These are phyloP conservation scores for Phytophthora niederhauseri DNA, from an alignment of 352 stramenopile species.

Conservation along the genomic window DNA sequence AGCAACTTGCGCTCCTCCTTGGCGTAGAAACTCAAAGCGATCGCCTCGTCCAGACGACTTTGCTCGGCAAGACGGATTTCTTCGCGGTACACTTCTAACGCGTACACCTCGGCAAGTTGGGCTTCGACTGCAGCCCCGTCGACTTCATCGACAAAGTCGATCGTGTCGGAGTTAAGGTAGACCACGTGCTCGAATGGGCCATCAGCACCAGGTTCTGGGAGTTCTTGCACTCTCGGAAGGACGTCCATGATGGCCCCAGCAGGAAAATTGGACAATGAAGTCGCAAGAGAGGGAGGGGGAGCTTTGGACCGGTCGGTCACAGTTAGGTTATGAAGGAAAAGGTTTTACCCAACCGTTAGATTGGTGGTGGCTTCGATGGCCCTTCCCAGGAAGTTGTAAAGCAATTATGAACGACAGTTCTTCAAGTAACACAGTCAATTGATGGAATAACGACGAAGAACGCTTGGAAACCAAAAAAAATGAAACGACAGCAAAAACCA, in stretches of 20 bases:
- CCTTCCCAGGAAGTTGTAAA: neutral
- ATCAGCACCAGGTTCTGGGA: constrained; percentile 20
- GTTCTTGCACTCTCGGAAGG: constrained; percentile 18
- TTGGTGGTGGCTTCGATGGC: neutral
- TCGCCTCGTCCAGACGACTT: constrained; percentile 39
- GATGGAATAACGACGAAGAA: neutral
- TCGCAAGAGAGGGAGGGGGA: no score
- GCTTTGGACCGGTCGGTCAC: no score
- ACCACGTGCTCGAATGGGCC: constrained; percentile 24
- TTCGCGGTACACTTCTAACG: constrained; percentile 48
- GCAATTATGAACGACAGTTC: no score
- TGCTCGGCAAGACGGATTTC: constrained; percentile 46
- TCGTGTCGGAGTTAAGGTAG: constrained; percentile 16
- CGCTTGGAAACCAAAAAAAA: neutral
- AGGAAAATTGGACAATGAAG: constrained; percentile 15
- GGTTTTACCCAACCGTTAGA: neutral
- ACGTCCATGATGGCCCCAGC: constrained; percentile 23
- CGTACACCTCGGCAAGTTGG: constrained; percentile 33
- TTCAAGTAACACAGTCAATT: neutral
- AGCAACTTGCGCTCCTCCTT: constrained; percentile 50
- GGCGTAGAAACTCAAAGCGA: constrained; percentile 53
- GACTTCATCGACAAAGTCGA: constrained; percentile 27
- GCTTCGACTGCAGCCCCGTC: constrained; percentile 24
- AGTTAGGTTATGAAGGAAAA: neutral
- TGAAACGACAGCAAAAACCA: no score